Evolutionary conservation across 1,139 yeast genomes (phyloP).

Genomic region (Yamadazyma diospyri): DNA sequence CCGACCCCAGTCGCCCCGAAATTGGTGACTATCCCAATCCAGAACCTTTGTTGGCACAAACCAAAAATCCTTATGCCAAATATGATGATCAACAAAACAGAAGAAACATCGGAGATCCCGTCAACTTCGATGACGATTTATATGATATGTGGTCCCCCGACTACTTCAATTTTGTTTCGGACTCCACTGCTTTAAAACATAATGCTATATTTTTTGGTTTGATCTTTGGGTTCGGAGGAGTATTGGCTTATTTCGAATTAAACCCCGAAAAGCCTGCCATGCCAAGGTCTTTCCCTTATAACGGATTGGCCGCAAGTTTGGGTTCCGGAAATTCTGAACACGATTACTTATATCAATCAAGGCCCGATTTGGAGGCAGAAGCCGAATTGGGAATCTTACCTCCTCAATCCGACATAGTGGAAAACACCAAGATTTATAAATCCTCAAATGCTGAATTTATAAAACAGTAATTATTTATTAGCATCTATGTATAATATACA

Average conservation of each 20-base stretch:
- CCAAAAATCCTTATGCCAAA: constrained; percentile 65
- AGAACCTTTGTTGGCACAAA: constrained; percentile 50
- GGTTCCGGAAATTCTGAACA: constrained; percentile 59
- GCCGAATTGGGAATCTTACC: constrained; percentile 37
- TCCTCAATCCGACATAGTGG: constrained; percentile 25
- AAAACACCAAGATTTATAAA: constrained; percentile 32
- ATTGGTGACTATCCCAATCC: constrained; percentile 44
- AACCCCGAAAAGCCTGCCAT: constrained; percentile 76
- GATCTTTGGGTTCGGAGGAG: constrained; percentile 52
- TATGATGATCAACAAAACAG: constrained; percentile 83
- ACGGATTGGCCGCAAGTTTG: constrained; percentile 69
- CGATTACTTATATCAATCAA: constrained; percentile 41
- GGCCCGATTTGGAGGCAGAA: constrained; percentile 41
- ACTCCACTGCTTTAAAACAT: constrained; percentile 57
- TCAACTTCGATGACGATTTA: constrained; percentile 67
- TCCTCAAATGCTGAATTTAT: constrained; percentile 38
- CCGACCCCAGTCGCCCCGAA: constrained; percentile 45
- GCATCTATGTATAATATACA: constrained; percentile 5
- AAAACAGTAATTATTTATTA: constrained; percentile 13
- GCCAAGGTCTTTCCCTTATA: constrained; percentile 73
- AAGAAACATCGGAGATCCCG: constrained; percentile 72
- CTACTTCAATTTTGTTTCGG: constrained; percentile 57
- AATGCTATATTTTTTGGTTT: constrained; percentile 53
- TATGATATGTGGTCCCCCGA: constrained; percentile 90
- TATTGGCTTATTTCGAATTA: constrained; percentile 53